Base-by-base conservation (phyloP, 345 rosid genomes). In the Mallotus nudiflorus region DNA sequence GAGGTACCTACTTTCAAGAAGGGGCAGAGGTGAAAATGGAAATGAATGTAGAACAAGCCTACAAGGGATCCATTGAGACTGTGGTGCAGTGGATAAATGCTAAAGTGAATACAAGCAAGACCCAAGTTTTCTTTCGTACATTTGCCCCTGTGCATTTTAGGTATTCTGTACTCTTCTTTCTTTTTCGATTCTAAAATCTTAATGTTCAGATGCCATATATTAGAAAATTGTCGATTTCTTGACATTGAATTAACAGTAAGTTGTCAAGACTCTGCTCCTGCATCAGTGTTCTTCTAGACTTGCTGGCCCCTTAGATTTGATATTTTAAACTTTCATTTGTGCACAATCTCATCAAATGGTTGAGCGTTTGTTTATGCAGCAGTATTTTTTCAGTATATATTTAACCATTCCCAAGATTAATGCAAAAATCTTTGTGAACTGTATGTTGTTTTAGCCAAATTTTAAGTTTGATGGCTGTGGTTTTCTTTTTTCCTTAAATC, bases 91-190 rank as follows among this genome's bases (percentile, higher is more conserved):
- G 98, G 98, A 78, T 94, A 66, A 77, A 73, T 35, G 72, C 76
- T 33, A 86, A 88, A 78, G 93, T 94, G 62, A 76, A 88, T 72
- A 37, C 84, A 66, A 83, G 61, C 82, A 91, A 84, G 86, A 90
- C 93, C 5, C 89, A 82, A 66, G 95, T 88, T 79, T 87, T 86
- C 82, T 94, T 91, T 54, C 97, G 98, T 31, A 86, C 98, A 49
- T 87, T 85, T 62, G 91, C 98, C 9, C 98, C 98, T 0, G 97
- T 94, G 58, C 98, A 91, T 87, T 94, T 94, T 93, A 91, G 98
- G 98, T 93, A 77, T 51, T 49, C 16, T 20, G 4, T 22, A n/a
- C 37, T 4, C 18, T 19, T 25, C 27, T 24, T 25, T 25, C 45
- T 44, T 6, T 29, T 48, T 39, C 22, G 0, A 15, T 45, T 61